Evolutionary conservation across 2,329 filamentous ascomycete species (phyloP), one percentile per base, ranked within the genome.

Genomic region (Colletotrichum agaves): DNA sequence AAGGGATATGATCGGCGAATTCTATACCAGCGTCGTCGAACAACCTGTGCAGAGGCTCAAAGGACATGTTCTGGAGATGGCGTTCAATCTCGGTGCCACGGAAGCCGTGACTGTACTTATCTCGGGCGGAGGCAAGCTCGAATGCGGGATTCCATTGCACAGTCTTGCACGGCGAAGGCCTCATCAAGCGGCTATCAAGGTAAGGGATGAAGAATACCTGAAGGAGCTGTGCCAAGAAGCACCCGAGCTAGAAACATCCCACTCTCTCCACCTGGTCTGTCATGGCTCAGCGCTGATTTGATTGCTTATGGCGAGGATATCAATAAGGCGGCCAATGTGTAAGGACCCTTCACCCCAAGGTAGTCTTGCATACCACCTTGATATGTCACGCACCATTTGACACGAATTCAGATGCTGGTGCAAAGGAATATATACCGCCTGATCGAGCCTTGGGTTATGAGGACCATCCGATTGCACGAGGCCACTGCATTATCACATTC

Each of bases 101-200:
- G 47, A 62, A 23, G 47, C 50, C 39, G 35, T 62, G 23, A 46
- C 35, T 44, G 10, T 62, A 12, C 47, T 62, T 6, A 37, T 55
- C 12, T 52, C 47, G 47, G 35, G 19, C 47, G 59, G 59, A n/a
- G 59, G 47, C n/a, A 62, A 53, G 37, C 59, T n/a, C 17, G 47
- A 62, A 27, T 33, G 17, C 10, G 59, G 35, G 11, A 19, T 43
- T 19, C 13, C 59, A 2, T 21, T 62, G 59, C 59, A 62, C 21
- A 23, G 44, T 12, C 57, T 60, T 31, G 43, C 33, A 31, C 17
- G 57, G 8, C 44, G 44, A 60, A 31, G 7, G 17, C 57, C 57
- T 43, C 17, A 50, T 50, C 33, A 33, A 31, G 57, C 44, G 33
- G 10, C 43, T 49, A 31, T 3, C 8, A 17, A 27, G 44, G 43